These are phyloP conservation scores for Rubus idaeus DNA, from an alignment of 306 rosid genomes.

Conservation along the genomic window DNA sequence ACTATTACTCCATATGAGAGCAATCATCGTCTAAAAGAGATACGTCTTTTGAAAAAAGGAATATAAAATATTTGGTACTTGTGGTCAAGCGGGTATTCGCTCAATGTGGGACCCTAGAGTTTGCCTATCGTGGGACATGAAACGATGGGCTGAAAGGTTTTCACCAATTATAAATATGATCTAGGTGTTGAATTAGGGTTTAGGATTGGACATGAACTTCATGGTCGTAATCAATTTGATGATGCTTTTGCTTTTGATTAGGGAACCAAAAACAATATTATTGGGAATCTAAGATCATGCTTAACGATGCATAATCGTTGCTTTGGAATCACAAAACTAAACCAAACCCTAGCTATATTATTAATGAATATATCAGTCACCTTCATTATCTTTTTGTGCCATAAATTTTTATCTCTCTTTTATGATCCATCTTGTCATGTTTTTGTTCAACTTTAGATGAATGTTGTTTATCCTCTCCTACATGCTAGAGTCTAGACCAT, in stretches of 20 bases:
- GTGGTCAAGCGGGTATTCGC: constrained; percentile 75
- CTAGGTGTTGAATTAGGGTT: background rate
- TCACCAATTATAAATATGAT: background rate
- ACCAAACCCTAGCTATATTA: background rate
- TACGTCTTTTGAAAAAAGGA: constrained; percentile 30
- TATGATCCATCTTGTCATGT: constrained; percentile 61
- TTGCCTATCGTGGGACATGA: constrained; percentile 55
- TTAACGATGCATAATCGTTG: constrained; percentile 47
- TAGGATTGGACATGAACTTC: constrained; percentile 68
- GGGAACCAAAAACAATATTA: constrained; percentile 37
- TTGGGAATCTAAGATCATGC: constrained; percentile 43
- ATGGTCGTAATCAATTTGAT: constrained; percentile 34
- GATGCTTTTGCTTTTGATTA: constrained; percentile 35
- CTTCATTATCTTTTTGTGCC: constrained; percentile 27
- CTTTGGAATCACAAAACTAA: constrained; percentile 49
- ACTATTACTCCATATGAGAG: constrained; percentile 44
- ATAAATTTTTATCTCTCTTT: background rate
- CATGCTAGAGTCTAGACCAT: constrained; percentile 69
- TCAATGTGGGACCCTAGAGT: constrained; percentile 45
- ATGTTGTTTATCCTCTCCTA: constrained; percentile 67
- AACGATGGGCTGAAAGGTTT: constrained; percentile 83
- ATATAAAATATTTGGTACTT: constrained; percentile 30
- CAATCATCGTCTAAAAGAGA: constrained; percentile 81
- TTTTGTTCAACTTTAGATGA: constrained; percentile 46
- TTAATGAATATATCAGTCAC: constrained; percentile 14